Percentiles rank a stretch among this genome's conserved stretches.
phyloP scores from a whole-genome alignment of 2,329 filamentous ascomycete genomes.

The Ceratocystis cacaofunesta region DNA sequence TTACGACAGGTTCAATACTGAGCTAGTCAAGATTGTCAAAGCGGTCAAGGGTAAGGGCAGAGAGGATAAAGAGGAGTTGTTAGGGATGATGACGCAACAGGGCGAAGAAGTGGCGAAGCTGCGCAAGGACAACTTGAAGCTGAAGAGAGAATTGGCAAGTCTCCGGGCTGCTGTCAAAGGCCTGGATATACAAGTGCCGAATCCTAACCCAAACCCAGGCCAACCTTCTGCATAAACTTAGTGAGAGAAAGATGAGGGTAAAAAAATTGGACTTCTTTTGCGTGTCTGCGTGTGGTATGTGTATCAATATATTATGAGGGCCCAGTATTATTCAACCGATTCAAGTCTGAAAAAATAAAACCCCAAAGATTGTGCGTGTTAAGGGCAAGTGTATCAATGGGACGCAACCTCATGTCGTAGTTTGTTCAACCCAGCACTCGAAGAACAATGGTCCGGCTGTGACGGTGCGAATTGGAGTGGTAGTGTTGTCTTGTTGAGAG shows the following conservation, averaged over 20 bases:
- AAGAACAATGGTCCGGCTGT: conserved; percentile 46
- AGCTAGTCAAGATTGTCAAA: conserved; percentile 68
- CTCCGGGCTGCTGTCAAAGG: conserved; percentile 36
- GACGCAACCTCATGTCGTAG: conserved; percentile 22
- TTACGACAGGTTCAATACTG: conserved; percentile 85
- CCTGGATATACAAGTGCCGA: conserved; percentile 11
- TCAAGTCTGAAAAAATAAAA: conserved; percentile 23
- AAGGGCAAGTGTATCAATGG: background rate
- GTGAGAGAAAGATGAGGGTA: background rate
- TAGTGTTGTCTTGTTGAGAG: background rate
- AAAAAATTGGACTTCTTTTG: background rate
- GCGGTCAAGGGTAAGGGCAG: conserved; percentile 57
- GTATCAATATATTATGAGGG: conserved; percentile 17
- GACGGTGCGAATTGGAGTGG: conserved; percentile 35
- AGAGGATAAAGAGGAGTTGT: conserved; percentile 65
- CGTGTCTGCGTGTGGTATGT: background rate
- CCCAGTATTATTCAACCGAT: conserved; percentile 6
- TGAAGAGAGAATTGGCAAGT: conserved; percentile 71
- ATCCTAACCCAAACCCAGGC: background rate
- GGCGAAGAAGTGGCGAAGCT: conserved; percentile 62
- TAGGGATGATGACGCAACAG: conserved; percentile 53
- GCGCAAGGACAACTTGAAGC: conserved; percentile 70
- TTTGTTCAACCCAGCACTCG: conserved; percentile 51
- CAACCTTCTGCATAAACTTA: background rate
- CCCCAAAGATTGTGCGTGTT: background rate